Evolutionary conservation across 129 eudicot species (phyloP).

Genomic region (carrot (Daucus carota)): DH1_v3.0 NC_030381.2:1420001-1420500

Average conservation of each 20-base stretch:
- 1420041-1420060: slow-evolving; percentile 55
- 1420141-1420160: background rate
- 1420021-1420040: slow-evolving; percentile 76
- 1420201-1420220: background rate
- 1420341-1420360: too few relatives aligned
- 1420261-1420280: background rate
- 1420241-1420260: background rate
- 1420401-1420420: too few relatives aligned
- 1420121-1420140: background rate
- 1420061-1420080: background rate
- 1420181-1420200: background rate
- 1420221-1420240: background rate
- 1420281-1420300: background rate
- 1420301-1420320: background rate
- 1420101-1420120: background rate
- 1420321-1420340: too few relatives aligned
- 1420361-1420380: too few relatives aligned
- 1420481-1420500: too few relatives aligned
- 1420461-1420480: too few relatives aligned
- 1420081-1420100: background rate
- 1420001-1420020: slow-evolving; percentile 60
- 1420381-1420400: too few relatives aligned
- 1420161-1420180: background rate
- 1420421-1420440: too few relatives aligned
- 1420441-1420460: too few relatives aligned